Conservation (phyloP, 2,329 filamentous ascomycete genomes). For the Sclerotiophoma versabilis region DNA sequence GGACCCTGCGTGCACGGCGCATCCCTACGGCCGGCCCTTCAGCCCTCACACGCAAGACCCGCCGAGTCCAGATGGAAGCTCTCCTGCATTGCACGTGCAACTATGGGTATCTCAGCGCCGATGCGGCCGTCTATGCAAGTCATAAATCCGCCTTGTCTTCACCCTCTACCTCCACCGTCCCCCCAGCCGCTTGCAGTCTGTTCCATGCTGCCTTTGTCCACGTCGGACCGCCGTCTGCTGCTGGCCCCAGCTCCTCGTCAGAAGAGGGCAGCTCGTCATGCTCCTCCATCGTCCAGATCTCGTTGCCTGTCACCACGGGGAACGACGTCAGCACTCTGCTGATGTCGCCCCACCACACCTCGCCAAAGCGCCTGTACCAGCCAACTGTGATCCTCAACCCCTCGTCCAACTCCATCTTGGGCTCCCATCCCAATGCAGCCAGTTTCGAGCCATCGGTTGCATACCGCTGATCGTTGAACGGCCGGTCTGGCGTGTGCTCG, state of each 20-base stretch:
- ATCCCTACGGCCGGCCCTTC: conserved; percentile 22
- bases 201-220: conserved; percentile 39
- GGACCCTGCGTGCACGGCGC: conserved; percentile 43
- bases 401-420: conserved; percentile 45
- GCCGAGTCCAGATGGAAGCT: neutral
- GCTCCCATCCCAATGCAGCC: conserved; percentile 46
- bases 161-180: conserved; percentile 1
- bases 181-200: conserved; percentile 22
- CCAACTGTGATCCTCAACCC: conserved; percentile 48
- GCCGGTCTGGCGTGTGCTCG: conserved; percentile 77
- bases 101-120: conserved; percentile 22
- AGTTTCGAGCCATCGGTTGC: conserved; percentile 51
- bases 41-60: conserved; percentile 10
- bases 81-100: neutral
- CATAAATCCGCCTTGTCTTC: neutral
- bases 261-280: conserved; percentile 46
- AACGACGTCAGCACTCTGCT: conserved; percentile 49
- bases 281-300: conserved; percentile 51
- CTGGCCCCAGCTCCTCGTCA: conserved; percentile 35
- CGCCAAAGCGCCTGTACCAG: conserved; percentile 50
- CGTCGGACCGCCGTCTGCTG: conserved; percentile 9
- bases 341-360: conserved; percentile 53
- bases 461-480: conserved; percentile 59
- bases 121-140: conserved; percentile 6
- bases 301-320: conserved; percentile 49